These are phyloP conservation scores for Isoetes engelmannii DNA, from an alignment of 83 land plant species.

Conservation along the genomic window DNA sequence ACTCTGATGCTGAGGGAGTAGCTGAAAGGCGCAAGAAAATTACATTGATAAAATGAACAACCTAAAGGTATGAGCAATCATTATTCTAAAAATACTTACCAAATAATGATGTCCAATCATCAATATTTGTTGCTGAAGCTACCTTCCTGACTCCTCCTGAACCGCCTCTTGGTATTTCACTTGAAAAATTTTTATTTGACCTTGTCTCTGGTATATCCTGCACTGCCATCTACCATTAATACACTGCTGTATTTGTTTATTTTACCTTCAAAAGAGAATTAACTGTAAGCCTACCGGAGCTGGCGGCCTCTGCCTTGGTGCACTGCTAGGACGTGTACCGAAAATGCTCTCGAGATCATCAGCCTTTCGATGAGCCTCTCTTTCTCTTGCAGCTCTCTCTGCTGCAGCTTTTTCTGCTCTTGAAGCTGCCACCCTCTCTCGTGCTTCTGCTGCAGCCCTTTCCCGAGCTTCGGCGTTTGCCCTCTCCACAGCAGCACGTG, in stretches of 20 bases:
- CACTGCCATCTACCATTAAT: slow-evolving; percentile 5
- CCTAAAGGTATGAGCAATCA: neutral
- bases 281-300: slow-evolving; percentile 31
- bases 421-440: slow-evolving; percentile 11
- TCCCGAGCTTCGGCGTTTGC: slow-evolving; percentile 77
- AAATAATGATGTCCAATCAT: slow-evolving; percentile 72
- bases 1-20: slow-evolving; percentile 49
- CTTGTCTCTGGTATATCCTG: slow-evolving; percentile 29
- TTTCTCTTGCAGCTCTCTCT: neutral
- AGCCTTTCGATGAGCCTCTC: slow-evolving; percentile 21
- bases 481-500: slow-evolving; percentile 30
- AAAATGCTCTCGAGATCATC: slow-evolving; percentile 72
- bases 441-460: slow-evolving; percentile 56
- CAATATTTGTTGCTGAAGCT: slow-evolving; percentile 55
- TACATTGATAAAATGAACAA: neutral
- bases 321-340: slow-evolving; percentile 64
- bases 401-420: neutral
- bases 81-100: slow-evolving; percentile 18
- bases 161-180: slow-evolving; percentile 38
- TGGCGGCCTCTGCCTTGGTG: slow-evolving; percentile 61
- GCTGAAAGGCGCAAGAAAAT: slow-evolving; percentile 19
- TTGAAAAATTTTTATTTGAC: slow-evolving; percentile 23
- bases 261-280: neutral
- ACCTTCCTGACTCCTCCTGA: slow-evolving; percentile 46
- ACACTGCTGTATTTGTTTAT: neutral